Base-by-base conservation (phyloP, 192 early-diverging fungal species). In the Coemansia biformis region DNA sequence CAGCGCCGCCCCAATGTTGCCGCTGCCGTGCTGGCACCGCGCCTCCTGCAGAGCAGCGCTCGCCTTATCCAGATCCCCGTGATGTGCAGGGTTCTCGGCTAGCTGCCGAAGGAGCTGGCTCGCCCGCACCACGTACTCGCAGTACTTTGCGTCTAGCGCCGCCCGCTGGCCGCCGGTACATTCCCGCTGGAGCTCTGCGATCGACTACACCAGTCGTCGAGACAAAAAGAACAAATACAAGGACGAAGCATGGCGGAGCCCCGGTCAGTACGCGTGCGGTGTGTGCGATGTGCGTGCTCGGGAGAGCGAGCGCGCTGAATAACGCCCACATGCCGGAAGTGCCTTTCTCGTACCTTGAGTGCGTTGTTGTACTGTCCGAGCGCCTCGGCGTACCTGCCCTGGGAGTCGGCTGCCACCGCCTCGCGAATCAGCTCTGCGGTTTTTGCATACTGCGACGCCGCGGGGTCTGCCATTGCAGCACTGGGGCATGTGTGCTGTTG, bases 351-450 rank as follows among this genome's bases (percentile, higher is more conserved):
- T n/a, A n/a, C n/a, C n/a, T n/a, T 54, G 14, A 63, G 43, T 8
- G 55, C 59, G 0, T 42, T 56, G 40, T 71, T 71, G 38, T 71
- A 71, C 8, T 33, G 32, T 1, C 24, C 16, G 17, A 71, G 43
- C 6, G 68, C 68, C 8, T 54, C 22, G 36, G 8, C 21, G 35
- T 29, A 40, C 24, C 36, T 43, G 42, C 30, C 32, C 15, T 52
- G 51, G 8, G 47, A 16, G 40, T 71, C 68, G n/a, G 68, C 68
- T n/a, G 47, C 42, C 22, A 71, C 61, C 2, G 68, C 68, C 34
- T 33, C 39, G 42, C 39, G 38, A 47, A 64, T 49, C 8, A 59
- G 51, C 30, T 59, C 68, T 4, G 60, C 46, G 29, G 62, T 63
- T 22, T 51, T 63, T 39, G 35, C 28, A 15, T 63, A 63, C 8